These are phyloP conservation scores for Plasmodium relictum DNA, from an alignment of 169 alveolate species.

Conservation along the genomic window DNA sequence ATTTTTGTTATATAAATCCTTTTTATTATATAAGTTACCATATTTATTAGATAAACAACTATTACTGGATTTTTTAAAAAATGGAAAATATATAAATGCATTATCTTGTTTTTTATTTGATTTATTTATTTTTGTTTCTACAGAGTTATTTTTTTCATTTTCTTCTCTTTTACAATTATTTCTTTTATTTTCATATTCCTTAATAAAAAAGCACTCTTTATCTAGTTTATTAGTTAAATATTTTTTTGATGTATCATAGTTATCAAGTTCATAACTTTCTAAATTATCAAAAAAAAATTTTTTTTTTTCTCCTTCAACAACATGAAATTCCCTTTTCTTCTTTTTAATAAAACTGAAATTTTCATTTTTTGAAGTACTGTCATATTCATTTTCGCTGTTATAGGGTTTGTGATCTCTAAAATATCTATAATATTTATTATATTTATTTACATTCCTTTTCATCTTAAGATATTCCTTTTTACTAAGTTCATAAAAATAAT, in stretches of 20 bases:
- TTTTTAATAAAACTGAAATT: not conserved
- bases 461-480: slow-evolving; percentile 4
- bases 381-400: not conserved
- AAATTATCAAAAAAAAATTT: not conserved
- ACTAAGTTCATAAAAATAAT: not conserved
- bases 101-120: too few species aligned
- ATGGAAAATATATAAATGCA: too few species aligned
- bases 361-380: not conserved
- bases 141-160: too few species aligned
- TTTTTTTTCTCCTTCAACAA: slow-evolving; percentile 10
- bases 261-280: not conserved
- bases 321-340: slow-evolving; percentile 30
- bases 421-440: slow-evolving; percentile 28
- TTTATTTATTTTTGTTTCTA: too few species aligned
- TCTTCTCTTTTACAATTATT: too few species aligned
- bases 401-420: not conserved
- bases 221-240: too few species aligned
- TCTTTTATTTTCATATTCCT: too few species aligned
- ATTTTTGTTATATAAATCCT: not conserved
- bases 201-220: too few species aligned
- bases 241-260: too few species aligned
- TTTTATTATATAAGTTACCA: too few species aligned
- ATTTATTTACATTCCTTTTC: slow-evolving; percentile 27
- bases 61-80: too few species aligned
- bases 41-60: too few species aligned